Percentiles rank a stretch among this genome's conserved stretches.
These are phyloP conservation scores for Fraxinus sp. DNA, from an alignment of 305 asterid species.

Conservation along the genomic window DNA sequence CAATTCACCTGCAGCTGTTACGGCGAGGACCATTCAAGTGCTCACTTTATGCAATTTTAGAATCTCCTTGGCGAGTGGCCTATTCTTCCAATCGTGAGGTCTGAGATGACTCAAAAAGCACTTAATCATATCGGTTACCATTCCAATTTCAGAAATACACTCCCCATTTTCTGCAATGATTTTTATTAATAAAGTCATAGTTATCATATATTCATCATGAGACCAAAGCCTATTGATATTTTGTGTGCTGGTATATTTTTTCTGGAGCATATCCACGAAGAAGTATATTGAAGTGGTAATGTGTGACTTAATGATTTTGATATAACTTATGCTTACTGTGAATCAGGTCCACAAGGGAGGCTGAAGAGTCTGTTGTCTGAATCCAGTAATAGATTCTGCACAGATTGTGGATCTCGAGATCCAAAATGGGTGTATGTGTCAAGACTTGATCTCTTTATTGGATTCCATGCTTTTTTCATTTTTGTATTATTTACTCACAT, in stretches of 20 bases:
- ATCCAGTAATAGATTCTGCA: constrained; percentile 71
- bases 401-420: constrained; percentile 93
- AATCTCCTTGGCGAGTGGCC: not conserved
- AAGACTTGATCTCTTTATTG: not conserved
- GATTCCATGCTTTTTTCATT: not conserved
- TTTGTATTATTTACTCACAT: not conserved
- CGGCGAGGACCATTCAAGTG: not conserved
- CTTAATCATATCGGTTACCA: not conserved
- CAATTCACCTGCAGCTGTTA: not conserved
- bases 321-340: constrained; percentile 10
- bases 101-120: constrained; percentile 2
- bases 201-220: not conserved
- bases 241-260: not conserved
- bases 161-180: not conserved
- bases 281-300: not conserved
- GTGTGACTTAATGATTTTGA: constrained; percentile 15
- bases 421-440: constrained; percentile 97
- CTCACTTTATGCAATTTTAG: not conserved
- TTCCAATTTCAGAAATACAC: not conserved
- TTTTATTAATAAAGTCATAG: not conserved
- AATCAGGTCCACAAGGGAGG: constrained; percentile 63
- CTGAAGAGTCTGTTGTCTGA: constrained; percentile 65
- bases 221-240: not conserved
- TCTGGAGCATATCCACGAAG: not conserved
- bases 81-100: not conserved